phyloP scores from a whole-genome alignment of 148 eudicot species.

The Fagopyrum esculentum region DNA sequence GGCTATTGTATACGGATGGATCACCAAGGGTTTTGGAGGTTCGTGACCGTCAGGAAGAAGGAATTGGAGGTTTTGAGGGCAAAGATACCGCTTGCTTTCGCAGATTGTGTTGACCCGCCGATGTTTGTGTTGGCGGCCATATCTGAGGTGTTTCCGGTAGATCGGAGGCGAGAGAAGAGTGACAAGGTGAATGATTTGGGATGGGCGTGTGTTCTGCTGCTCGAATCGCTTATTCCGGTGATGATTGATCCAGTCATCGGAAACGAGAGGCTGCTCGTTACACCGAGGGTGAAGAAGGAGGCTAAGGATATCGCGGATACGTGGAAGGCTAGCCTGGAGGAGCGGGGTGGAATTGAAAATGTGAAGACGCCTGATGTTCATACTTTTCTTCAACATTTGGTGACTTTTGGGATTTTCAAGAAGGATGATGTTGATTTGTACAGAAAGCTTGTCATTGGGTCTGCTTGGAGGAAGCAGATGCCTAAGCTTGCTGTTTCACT shows the following conservation, averaged over 20 bases:
- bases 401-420: constrained; percentile 83
- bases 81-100: constrained; percentile 47
- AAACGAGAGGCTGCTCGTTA: constrained; percentile 65
- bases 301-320: constrained; percentile 76
- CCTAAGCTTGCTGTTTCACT: constrained; percentile 94
- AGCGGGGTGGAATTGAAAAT: constrained; percentile 84
- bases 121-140: constrained; percentile 74
- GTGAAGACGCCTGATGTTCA: constrained; percentile 91
- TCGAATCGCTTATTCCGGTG: constrained; percentile 72
- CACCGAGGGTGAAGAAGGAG: constrained; percentile 50
- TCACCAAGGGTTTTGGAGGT: constrained; percentile 58
- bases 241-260: constrained; percentile 80
- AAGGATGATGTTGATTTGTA: constrained; percentile 69
- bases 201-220: constrained; percentile 86
- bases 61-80: constrained; percentile 57
- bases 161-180: constrained; percentile 43
- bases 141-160: constrained; percentile 90
- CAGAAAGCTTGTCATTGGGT: constrained; percentile 79
- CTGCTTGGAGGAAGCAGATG: constrained; percentile 99
- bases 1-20: constrained; percentile 57
- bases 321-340: constrained; percentile 82
- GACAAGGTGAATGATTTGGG: constrained; percentile 67
- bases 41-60: constrained; percentile 60
- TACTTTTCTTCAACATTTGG: constrained; percentile 84
- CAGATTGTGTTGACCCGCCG: constrained; percentile 72